These are phyloP conservation scores for Boletus speciosus DNA, from an alignment of 768 basidiomycete species.

Conservation along the genomic window DNA sequence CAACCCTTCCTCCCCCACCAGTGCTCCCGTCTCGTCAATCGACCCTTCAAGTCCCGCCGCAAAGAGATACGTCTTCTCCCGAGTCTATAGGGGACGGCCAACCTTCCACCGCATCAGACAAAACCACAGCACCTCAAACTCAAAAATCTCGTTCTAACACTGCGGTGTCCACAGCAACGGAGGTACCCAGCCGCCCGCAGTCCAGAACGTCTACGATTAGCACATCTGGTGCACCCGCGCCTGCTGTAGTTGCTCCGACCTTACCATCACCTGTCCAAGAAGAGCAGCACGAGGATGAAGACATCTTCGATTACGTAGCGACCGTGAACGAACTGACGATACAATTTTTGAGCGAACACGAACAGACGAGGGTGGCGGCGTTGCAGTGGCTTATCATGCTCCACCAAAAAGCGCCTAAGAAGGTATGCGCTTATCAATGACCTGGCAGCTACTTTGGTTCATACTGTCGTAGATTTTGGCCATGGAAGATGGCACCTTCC, in stretches of 20 bases:
- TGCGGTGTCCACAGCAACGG: constrained; percentile 26
- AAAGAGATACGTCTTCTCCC: constrained; percentile 47
- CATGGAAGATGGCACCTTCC: constrained; percentile 96
- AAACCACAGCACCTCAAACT: constrained; percentile 35
- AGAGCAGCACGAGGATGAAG: constrained; percentile 53
- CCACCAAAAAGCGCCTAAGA: constrained; percentile 95
- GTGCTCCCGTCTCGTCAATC: constrained; percentile 49
- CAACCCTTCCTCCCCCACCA: constrained; percentile 45
- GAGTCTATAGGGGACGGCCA: constrained; percentile 40
- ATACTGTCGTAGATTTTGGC: constrained; percentile 68
- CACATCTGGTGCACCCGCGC: constrained; percentile 34
- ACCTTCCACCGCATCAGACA: constrained; percentile 33
- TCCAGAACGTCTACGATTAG: constrained; percentile 56
- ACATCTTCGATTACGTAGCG: constrained; percentile 86
- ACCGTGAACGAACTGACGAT: constrained; percentile 91
- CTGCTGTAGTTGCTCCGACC: constrained; percentile 27
- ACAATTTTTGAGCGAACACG: constrained; percentile 94
- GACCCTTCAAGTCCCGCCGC: constrained; percentile 39
- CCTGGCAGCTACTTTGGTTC: not conserved
- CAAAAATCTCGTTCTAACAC: constrained; percentile 25
- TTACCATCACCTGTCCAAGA: constrained; percentile 29
- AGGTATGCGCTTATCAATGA: constrained; percentile 44
- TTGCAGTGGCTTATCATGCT: constrained; percentile 98
- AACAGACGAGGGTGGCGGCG: constrained; percentile 93
- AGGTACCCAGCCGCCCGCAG: constrained; percentile 53